A percentile compares a stretch with the other conserved stretches of the same genome.
Evolutionary conservation across 2,329 filamentous ascomycete species (phyloP).

Genomic region (Nemania diffusa): DNA sequence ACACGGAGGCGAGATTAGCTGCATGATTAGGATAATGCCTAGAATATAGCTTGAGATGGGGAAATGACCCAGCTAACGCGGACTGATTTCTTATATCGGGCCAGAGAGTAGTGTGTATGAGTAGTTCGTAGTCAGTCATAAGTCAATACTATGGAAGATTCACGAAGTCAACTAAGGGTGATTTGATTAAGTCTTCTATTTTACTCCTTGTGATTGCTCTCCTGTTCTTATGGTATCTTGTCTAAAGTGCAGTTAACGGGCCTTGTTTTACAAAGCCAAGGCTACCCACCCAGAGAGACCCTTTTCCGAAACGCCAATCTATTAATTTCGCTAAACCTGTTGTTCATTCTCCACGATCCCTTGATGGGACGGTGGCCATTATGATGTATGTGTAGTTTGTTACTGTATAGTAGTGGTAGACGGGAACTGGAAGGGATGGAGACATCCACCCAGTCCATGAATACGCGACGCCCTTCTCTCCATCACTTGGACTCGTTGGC

Average conservation of each 20-base stretch:
- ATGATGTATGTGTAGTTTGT: neutral
- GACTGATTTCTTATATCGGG: neutral
- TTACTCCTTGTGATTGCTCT: neutral
- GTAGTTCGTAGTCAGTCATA: neutral
- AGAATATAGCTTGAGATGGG: neutral
- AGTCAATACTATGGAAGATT: neutral
- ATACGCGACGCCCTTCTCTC: neutral
- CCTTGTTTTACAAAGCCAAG: neutral
- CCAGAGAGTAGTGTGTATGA: neutral
- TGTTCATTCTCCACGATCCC: neutral
- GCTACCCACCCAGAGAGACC: neutral
- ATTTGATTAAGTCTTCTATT: neutral
- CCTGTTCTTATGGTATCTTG: slow-evolving; percentile 1
- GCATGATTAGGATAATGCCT: neutral
- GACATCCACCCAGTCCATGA: neutral
- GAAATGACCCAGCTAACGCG: neutral
- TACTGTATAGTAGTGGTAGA: neutral
- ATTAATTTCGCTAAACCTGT: neutral
- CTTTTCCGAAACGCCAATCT: slow-evolving; percentile 24
- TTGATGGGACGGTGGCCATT: neutral
- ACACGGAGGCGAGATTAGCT: neutral
- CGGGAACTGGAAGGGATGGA: neutral
- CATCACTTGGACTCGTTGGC: slow-evolving; percentile 40
- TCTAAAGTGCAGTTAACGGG: neutral
- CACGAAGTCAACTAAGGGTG: neutral